Base-by-base conservation (phyloP, 768 basidiomycete genomes). In the Exsudoporus frostii region DNA sequence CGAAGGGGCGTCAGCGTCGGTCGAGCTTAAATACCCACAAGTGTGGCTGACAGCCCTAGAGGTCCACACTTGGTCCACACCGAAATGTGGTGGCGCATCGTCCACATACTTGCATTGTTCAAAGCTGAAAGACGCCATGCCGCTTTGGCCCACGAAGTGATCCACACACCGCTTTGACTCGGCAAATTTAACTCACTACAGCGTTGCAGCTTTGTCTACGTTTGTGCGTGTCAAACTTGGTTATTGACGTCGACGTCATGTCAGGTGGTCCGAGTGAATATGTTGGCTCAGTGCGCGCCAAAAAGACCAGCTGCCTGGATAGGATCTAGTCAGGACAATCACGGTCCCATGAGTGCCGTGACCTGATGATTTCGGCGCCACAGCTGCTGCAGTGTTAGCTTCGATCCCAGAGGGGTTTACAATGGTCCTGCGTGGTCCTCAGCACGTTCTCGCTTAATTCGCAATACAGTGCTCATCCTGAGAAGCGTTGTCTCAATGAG, bases 1-100 rank as follows among this genome's bases (percentile, higher is more conserved):
- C 11, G 55, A 36, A 15, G 34, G 17, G 13, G 34, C n/a, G 10
- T 36, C 29, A 29, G 29, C 6, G 33, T 15, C 40, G 37, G 46
- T 24, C 22, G 34, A 8, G 40, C 7, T 59, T 58, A 59, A 48
- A 58, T 58, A 58, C 57, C 36, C 4, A 7, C 17, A 8, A 38
- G 1, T 10, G 57, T 27, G 57, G 57, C 57, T 58, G 57, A 59
- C 57, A 14, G 22, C 33, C 19, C 8, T 30, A 15, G 8, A 20
- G 13, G 51, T 32, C 24, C 27, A 36, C 39, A 52, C 29, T 7
- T 13, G 27, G 27, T n/a, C 9, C 32, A 48, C 32, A 27, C 32
- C 39, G n/a, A 42, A 42, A 15, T 32, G 5, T 5, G 4, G 43
- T 55, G 53, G 29, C 34, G 52, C 40, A 17, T 36, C 7, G 10